Evolutionary conservation across 1,139 yeast species (phyloP).

Genomic region (Pichia sp.): DNA sequence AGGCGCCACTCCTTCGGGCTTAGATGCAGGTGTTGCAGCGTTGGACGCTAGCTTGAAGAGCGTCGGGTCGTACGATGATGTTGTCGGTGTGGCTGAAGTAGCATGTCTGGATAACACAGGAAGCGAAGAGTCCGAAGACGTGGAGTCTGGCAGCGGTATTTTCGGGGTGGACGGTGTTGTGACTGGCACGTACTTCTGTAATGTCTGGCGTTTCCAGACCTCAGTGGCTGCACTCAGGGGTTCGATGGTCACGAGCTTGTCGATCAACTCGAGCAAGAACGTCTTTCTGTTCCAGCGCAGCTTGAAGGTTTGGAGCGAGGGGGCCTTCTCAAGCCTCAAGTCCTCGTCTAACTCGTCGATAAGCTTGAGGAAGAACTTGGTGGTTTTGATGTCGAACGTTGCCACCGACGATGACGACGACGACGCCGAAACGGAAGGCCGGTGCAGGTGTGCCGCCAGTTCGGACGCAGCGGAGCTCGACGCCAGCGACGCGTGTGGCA

Average conservation of each 20-base stretch:
- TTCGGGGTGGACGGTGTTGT: conserved; percentile 11
- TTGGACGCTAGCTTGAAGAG: conserved; percentile 11
- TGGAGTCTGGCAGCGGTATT: conserved; percentile 6
- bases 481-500: background rate
- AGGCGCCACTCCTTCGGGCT: conserved; percentile 38
- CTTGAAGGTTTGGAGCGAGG: conserved; percentile 35
- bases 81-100: background rate
- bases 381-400: conserved; percentile 36
- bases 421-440: background rate
- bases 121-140: conserved; percentile 5
- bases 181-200: conserved; percentile 14
- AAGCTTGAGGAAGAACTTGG: conserved; percentile 60
- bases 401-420: conserved; percentile 4
- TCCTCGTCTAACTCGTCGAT: conserved; percentile 79
- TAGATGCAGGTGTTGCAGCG: conserved; percentile 16
- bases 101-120: conserved; percentile 9
- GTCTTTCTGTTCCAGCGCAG: conserved; percentile 52
- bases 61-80: conserved; percentile 14
- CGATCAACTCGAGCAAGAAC: conserved; percentile 61
- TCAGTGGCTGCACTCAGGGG: conserved; percentile 86
- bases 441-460: background rate
- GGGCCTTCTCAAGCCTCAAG: conserved; percentile 54
- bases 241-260: conserved; percentile 81
- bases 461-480: background rate
- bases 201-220: conserved; percentile 40